A percentile compares a stretch with the other conserved stretches of the same genome.
phyloP scores from a whole-genome alignment of 2,329 filamentous ascomycete genomes.

The Magnaporthiopsis rhizophila region DNA sequence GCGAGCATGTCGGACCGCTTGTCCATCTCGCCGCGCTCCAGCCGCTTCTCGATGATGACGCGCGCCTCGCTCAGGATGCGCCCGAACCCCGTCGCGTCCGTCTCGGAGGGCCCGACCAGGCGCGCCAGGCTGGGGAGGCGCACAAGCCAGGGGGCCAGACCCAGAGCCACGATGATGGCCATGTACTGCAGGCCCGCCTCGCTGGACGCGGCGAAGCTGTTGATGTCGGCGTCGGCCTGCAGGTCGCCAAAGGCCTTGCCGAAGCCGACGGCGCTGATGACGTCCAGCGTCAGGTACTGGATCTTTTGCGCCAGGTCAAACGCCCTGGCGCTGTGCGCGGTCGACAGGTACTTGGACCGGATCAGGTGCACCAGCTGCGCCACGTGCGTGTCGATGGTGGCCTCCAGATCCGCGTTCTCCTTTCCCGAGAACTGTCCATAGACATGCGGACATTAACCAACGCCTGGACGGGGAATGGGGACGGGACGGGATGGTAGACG shows the following conservation, averaged over 20 bases:
- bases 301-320: slow-evolving; percentile 38
- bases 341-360: slow-evolving; percentile 35
- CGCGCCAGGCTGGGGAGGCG: background rate
- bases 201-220: slow-evolving; percentile 32
- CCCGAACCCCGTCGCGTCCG: slow-evolving; percentile 4
- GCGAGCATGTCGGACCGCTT: slow-evolving; percentile 8
- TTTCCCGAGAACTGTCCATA: slow-evolving; percentile 41
- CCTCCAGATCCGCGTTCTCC: slow-evolving; percentile 41
- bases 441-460: slow-evolving; percentile 8
- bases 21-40: background rate
- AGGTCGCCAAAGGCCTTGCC: slow-evolving; percentile 36
- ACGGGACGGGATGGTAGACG: no score
- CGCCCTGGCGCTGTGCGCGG: slow-evolving; percentile 23
- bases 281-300: slow-evolving; percentile 42
- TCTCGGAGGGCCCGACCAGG: slow-evolving; percentile 1
- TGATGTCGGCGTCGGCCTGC: slow-evolving; percentile 30
- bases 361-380: slow-evolving; percentile 38
- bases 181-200: slow-evolving; percentile 29
- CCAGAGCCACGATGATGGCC: slow-evolving; percentile 9
- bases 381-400: slow-evolving; percentile 39
- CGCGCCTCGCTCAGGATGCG: background rate
- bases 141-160: background rate
- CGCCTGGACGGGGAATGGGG: no score
- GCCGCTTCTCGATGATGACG: background rate
- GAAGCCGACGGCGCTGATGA: slow-evolving; percentile 39